These are phyloP conservation scores for Plectosphaerella sp. DNA, from an alignment of 2,329 filamentous ascomycete genomes.

Conservation along the genomic window DNA sequence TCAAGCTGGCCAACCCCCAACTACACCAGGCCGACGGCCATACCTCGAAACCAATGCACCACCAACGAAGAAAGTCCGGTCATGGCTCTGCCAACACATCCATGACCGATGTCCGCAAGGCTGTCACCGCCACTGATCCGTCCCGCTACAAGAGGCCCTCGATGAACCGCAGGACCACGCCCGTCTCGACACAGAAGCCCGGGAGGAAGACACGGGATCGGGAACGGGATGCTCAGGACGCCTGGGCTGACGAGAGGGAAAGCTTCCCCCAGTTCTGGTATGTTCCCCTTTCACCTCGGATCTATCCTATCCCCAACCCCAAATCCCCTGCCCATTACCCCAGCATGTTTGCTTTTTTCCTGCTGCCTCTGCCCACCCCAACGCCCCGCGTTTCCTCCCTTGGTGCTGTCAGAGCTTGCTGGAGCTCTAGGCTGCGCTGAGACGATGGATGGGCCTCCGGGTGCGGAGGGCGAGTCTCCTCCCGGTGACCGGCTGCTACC, in stretches of 20 bases:
- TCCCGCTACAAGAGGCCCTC: constrained; percentile 43
- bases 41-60: constrained; percentile 41
- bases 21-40: constrained; percentile 6
- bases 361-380: constrained; percentile 2
- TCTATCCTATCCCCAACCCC: not conserved
- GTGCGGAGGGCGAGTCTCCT: no score
- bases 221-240: constrained; percentile 46
- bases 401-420: no score
- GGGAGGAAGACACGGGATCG: constrained; percentile 46
- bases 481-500: no score
- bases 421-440: no score
- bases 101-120: constrained; percentile 51
- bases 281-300: constrained; percentile 21
- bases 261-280: constrained; percentile 65
- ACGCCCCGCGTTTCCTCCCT: no score
- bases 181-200: constrained; percentile 28
- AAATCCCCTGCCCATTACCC: not conserved
- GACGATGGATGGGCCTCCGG: no score
- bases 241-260: constrained; percentile 54
- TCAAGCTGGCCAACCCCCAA: constrained; percentile 1
- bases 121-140: constrained; percentile 39
- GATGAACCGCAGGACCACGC: constrained; percentile 39
- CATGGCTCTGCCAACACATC: constrained; percentile 48
- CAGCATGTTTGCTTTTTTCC: constrained; percentile 3
- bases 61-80: constrained; percentile 53